Evolutionary conservation across 1,284 basidiomycete genomes (phyloP), one percentile per base, ranked within the genome.

Genomic region (Blastosporella zonata): DNA sequence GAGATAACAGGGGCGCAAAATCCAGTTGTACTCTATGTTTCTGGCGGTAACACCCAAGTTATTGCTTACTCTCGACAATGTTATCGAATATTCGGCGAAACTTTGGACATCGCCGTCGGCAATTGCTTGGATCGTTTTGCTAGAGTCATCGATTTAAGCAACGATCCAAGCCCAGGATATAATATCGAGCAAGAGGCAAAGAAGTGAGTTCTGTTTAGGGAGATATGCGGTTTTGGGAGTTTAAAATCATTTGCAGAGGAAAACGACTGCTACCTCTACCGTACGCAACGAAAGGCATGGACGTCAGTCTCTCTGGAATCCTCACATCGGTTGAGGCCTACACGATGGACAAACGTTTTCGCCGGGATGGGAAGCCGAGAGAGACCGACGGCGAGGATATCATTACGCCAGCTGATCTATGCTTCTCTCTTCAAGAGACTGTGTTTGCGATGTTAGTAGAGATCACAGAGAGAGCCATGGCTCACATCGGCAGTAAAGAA

Each of bases 211-310:
- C 21, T 31, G 13, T 28, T 28, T 35, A 34, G 2, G 18, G 33
- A 43, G 18, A 23, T 37, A 82, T 50, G 36, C 29, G 7, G 71
- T 60, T 29, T 23, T 42, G 41, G 39, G 17, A 34, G 27, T 25
- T 29, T 9, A 49, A 49, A 12, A 9, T 17, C 28, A 43, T 50
- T 12, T 22, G 33, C 57, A 87, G 87, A 58, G 87, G 87, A 20
- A 84, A 75, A 58, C 81, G 86, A 28, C 71, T 99, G 1, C 67
- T 98, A 0, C 71, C 86, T 0, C 73, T 99, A 41, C 96, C 97
- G 4, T 99, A 99, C 66, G 81, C 95, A 0, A 99, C 96, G 0
- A 99, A 99, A 67, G 97, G 97, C 15, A 99, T 99, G 97, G 97
- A 99, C 65, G 75, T 99, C 53, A 92, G 93, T 55, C 76, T 99